These are phyloP conservation scores for Cryptosporidium bovis DNA, from an alignment of 169 alveolate genomes.

Conservation along the genomic window DNA sequence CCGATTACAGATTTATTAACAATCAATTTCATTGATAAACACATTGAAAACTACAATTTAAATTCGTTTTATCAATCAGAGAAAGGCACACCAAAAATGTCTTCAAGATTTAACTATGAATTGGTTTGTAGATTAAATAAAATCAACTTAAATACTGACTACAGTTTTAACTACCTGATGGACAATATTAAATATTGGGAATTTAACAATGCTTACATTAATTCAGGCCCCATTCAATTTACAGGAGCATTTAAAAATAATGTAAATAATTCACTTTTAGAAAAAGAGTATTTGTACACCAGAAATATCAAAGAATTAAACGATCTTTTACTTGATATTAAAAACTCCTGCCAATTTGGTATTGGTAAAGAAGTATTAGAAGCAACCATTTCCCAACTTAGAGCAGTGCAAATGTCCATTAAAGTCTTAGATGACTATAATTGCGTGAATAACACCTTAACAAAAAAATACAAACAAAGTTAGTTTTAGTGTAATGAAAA, in stretches of 20 bases:
- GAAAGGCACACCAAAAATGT: constrained; percentile 80
- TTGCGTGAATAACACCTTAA: too few relatives aligned
- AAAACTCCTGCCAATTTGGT: constrained; percentile 88
- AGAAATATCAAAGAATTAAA: constrained; percentile 88
- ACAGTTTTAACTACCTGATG: constrained; percentile 74
- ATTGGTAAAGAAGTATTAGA: constrained; percentile 84
- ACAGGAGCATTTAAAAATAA: constrained; percentile 84
- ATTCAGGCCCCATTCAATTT: constrained; percentile 97
- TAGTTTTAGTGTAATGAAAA: neutral
- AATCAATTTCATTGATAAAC: constrained; percentile 4
- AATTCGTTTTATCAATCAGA: constrained; percentile 86
- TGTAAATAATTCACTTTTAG: constrained; percentile 86
- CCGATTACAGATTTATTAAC: constrained; percentile 36
- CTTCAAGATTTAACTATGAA: neutral
- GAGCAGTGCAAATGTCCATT: constrained; percentile 27
- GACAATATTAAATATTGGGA: constrained; percentile 89
- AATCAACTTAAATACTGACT: neutral
- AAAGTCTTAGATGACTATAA: neutral
- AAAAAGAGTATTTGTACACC: constrained; percentile 88
- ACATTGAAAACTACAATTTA: constrained; percentile 68
- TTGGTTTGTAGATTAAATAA: constrained; percentile 22
- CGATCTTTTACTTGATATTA: constrained; percentile 82
- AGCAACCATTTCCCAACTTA: constrained; percentile 17
- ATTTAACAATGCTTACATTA: constrained; percentile 90
- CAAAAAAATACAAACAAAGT: too few relatives aligned